Base-by-base conservation (phyloP, 371 early-diverging fungal genomes). In the Choanephora cucurbitarum region DNA sequence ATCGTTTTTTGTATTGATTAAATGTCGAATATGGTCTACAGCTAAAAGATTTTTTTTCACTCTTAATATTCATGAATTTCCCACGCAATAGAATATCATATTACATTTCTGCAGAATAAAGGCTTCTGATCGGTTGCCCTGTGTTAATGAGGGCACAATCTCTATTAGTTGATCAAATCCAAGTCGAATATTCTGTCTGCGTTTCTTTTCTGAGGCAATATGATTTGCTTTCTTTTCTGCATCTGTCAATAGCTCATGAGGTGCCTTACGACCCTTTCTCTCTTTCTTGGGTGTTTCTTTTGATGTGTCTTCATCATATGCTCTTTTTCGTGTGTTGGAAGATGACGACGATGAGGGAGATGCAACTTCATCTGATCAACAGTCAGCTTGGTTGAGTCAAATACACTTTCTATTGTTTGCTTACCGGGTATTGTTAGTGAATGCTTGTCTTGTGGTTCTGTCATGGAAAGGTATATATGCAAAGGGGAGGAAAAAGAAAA, bases 221-320 rank as follows among this genome's bases (percentile, higher is more conserved):
- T 97, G 97, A 72, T 96, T 97, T 5, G 93, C 90, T 52, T 91
- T 86, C 72, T 96, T 96, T 64, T 96, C 93, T n/a, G 89, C 88
- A 50, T 92, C 93, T 3, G 95, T 92, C 63, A 96, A 72, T 15
- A 94, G 76, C 62, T 94, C 91, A 58, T 78, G 78, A 24, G 78
- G 72, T 39, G 75, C 69, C 51, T 78, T 78, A 13, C 78, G 69
- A 4, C 61, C 62, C 45, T 64, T 69, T 18, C 65, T 52, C 41
- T 70, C 66, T 19, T 68, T 67, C 52, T 62, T 53, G 33, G 17
- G 49, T 37, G 53, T 49, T 18, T 48, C 55, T 13, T 54, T 49
- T 18, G n/a, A 45, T 32, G 28, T 32, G 33, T 23, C 14, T 44
- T 60, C 60, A 34, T 44, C 45, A 18, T 54, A 54, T 19, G 32